Evolutionary conservation across 2,329 filamentous ascomycete species (phyloP), one percentile per base, ranked within the genome.

Genomic region (Cercospora janseana): DNA sequence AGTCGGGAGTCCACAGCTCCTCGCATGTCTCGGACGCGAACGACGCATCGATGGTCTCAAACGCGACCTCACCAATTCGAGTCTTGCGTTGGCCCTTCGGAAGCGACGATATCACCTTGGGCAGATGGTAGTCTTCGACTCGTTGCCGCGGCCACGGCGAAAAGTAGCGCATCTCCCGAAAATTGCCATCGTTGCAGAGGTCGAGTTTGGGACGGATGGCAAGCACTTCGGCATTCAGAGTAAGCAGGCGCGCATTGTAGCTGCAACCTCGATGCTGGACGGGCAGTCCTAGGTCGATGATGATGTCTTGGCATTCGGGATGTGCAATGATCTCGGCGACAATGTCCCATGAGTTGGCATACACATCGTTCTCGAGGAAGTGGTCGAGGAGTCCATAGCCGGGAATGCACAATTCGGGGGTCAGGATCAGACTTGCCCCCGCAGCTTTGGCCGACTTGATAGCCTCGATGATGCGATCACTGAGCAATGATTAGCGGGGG

Each of bases 191-290:
- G 53, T 86, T 85, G 40, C 85, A 85, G 4, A 90, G 76, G 60
- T 75, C 83, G 56, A 87, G 74, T 68, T 89, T 90, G 0, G 86
- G 86, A 8, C 86, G 75, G 50, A 93, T 85, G 51, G 85, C 73
- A 13, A 90, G 69, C 15, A 91, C 83, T 69, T 83, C 81, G 43
- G 80, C 78, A 58, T 90, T 79, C 43, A 82, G 74, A 53, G 75
- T 73, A 54, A 87, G 77, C n/a, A 85, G 73, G 18, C 86, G 74
- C 58, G 80, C 81, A 65, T 87, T 88, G 70, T 82, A 87, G 47
- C 78, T 74, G 45, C 79, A 73, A 60, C 82, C 81, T 32, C 79
- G 70, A 64, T 87, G 83, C 35, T 75, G 72, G 38, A 88, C 75
- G 0, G 83, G 82, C 20, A 72, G 61, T n/a, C 69, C 69, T 12